Conservation (phyloP, 192 early-diverging fungal species). For the Entophlyctis luteolus region DNA sequence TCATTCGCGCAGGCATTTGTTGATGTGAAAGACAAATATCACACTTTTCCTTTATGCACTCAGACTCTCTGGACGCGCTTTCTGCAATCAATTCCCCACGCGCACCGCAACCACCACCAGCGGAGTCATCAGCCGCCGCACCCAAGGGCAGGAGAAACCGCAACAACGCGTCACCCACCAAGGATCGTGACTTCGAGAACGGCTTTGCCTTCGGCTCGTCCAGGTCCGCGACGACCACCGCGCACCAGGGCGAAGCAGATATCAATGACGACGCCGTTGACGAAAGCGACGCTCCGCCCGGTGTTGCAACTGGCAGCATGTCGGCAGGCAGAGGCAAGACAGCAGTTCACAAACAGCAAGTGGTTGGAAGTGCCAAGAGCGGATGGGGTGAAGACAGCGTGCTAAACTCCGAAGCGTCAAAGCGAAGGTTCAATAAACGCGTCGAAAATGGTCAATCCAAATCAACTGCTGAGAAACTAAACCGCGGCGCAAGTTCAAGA, state of each 20-base stretch:
- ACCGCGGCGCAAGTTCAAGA: background rate
- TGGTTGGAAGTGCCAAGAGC: background rate
- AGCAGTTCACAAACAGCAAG: background rate
- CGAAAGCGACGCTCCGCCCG: slow-evolving; percentile 2
- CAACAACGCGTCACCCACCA: background rate
- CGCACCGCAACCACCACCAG: background rate
- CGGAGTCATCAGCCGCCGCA: background rate
- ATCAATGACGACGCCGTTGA: background rate
- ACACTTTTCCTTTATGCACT: too few relatives aligned
- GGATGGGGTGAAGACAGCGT: slow-evolving; percentile 22
- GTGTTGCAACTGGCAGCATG: background rate
- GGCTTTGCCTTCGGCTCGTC: background rate
- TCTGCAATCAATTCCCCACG: background rate
- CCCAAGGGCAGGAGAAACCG: background rate
- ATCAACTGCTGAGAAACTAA: background rate
- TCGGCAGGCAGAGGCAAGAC: background rate
- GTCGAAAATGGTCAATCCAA: background rate
- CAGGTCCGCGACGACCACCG: background rate
- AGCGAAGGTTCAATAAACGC: background rate
- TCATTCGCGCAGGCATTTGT: too few relatives aligned
- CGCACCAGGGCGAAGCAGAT: background rate
- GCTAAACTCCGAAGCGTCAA: background rate
- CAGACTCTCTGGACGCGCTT: too few relatives aligned
- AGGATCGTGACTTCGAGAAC: background rate
- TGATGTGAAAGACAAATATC: too few relatives aligned